Percentiles rank a stretch among this genome's conserved stretches.
Conservation (phyloP, 495 filamentous ascomycete species). For the Penicillium samsonianum region DNA sequence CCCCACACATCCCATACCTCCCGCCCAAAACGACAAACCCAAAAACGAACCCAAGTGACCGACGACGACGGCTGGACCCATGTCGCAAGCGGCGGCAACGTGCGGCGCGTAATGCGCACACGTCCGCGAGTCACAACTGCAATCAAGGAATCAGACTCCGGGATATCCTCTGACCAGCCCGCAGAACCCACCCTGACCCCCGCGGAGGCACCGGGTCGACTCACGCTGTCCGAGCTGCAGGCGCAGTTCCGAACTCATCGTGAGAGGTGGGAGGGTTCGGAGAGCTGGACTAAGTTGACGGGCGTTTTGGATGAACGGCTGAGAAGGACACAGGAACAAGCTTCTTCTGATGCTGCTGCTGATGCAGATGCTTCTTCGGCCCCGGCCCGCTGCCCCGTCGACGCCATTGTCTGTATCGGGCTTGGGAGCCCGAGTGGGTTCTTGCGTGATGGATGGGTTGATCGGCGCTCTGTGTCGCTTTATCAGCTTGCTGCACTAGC, state of each 20-base stretch:
- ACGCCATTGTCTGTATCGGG: slow-evolving; percentile 52
- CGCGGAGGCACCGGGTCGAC: slow-evolving; percentile 34
- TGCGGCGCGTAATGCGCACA: slow-evolving; percentile 22
- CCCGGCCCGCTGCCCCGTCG: slow-evolving; percentile 3
- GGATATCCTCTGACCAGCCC: neutral
- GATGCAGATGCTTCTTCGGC: neutral
- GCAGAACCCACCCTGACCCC: slow-evolving; percentile 22
- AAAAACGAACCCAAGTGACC: slow-evolving; percentile 50
- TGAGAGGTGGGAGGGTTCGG: slow-evolving; percentile 34
- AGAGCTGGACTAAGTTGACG: slow-evolving; percentile 26
- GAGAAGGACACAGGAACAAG: slow-evolving; percentile 7
- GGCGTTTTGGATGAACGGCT: slow-evolving; percentile 10
- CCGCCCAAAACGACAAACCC: slow-evolving; percentile 38
- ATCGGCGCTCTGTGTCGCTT: slow-evolving; percentile 45
- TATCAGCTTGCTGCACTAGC: slow-evolving; percentile 65
- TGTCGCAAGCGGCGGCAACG: slow-evolving; percentile 41
- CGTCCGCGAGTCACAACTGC: slow-evolving; percentile 3
- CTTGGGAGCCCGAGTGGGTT: slow-evolving; percentile 55
- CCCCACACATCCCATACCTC: slow-evolving; percentile 49
- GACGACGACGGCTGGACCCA: slow-evolving; percentile 59
- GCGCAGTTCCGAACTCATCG: slow-evolving; percentile 33
- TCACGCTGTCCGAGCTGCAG: slow-evolving; percentile 44
- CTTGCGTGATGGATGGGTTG: slow-evolving; percentile 48
- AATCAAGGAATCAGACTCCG: neutral
- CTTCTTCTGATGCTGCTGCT: neutral